phyloP scores from a whole-genome alignment of 1,284 basidiomycete genomes.

The Somion occarium region DNA sequence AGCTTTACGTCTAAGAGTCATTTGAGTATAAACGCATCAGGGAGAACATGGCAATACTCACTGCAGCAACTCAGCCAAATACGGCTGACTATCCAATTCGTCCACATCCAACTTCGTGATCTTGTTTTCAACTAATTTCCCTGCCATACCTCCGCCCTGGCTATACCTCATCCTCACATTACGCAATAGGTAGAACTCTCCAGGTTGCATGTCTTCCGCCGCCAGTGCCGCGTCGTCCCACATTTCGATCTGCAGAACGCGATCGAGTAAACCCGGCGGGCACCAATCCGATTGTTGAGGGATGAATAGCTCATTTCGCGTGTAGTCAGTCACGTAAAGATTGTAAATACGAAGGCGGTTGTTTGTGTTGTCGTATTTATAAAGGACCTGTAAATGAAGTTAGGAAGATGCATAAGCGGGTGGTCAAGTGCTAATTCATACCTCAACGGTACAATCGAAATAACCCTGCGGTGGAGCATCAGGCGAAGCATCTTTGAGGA shows the following conservation, averaged over 20 bases:
- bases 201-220: constrained; percentile 40
- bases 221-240: constrained; percentile 45
- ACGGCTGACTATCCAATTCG: constrained; percentile 30
- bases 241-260: constrained; percentile 49
- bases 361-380: constrained; percentile 30
- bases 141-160: constrained; percentile 43
- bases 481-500: constrained; percentile 48
- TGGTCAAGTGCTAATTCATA: constrained; percentile 24
- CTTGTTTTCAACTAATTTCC: constrained; percentile 43
- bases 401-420: not conserved
- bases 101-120: constrained; percentile 38
- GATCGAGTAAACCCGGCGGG: constrained; percentile 35
- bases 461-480: constrained; percentile 37
- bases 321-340: constrained; percentile 70
- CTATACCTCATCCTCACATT: constrained; percentile 46
- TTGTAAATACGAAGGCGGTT: constrained; percentile 32
- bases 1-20: constrained; percentile 61
- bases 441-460: constrained; percentile 68
- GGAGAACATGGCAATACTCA: constrained; percentile 28
- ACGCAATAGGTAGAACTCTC: constrained; percentile 49
- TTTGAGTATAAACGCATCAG: too few relatives aligned
- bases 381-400: constrained; percentile 38
- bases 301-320: constrained; percentile 33
- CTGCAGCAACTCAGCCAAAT: constrained; percentile 49
- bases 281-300: constrained; percentile 42